These are phyloP conservation scores for Dendrobium catenatum DNA, from an alignment of 106 monocot genomes.

Conservation along the genomic window DNA sequence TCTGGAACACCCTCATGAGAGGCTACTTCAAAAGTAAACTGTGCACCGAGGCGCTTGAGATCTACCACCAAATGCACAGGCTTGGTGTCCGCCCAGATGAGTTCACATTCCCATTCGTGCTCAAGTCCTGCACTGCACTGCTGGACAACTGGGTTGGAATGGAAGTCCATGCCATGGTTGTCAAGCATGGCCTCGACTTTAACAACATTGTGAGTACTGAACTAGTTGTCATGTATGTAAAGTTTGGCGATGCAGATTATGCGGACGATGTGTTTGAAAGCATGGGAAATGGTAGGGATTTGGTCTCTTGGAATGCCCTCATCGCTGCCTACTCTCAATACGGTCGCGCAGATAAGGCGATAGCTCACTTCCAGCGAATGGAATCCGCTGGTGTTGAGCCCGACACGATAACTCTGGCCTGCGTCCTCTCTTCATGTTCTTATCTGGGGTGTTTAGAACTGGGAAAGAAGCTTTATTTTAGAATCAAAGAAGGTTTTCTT, in stretches of 20 bases:
- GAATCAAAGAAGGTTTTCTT: background rate
- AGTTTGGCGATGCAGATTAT: conserved; percentile 1
- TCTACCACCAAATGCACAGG: conserved; percentile 15
- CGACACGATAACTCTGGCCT: conserved; percentile 12
- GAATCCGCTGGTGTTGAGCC: conserved; percentile 12
- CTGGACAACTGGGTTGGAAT: conserved; percentile 6
- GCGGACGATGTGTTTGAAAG: conserved; percentile 9
- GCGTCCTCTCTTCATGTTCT: conserved; percentile 12
- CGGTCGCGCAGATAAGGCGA: conserved; percentile 16
- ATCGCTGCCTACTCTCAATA: conserved; percentile 12
- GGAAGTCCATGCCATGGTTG: conserved; percentile 10
- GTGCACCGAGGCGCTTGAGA: conserved; percentile 2
- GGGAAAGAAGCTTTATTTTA: conserved; percentile 8
- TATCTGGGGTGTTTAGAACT: conserved; percentile 15
- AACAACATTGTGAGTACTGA: conserved; percentile 14
- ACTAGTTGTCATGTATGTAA: conserved; percentile 18
- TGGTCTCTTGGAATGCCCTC: conserved; percentile 29
- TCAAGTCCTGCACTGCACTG: conserved; percentile 17
- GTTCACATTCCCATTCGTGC: conserved; percentile 34
- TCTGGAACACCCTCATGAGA: conserved; percentile 32
- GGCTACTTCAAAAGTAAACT: conserved; percentile 13
- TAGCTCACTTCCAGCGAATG: conserved; percentile 11
- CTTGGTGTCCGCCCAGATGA: conserved; percentile 19
- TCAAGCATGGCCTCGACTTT: conserved; percentile 6
- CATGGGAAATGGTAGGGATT: conserved; percentile 1